Evolutionary conservation across 2,329 filamentous ascomycete species (phyloP), one percentile per base, ranked within the genome.

Genomic region (Celoporthe dispersa): DNA sequence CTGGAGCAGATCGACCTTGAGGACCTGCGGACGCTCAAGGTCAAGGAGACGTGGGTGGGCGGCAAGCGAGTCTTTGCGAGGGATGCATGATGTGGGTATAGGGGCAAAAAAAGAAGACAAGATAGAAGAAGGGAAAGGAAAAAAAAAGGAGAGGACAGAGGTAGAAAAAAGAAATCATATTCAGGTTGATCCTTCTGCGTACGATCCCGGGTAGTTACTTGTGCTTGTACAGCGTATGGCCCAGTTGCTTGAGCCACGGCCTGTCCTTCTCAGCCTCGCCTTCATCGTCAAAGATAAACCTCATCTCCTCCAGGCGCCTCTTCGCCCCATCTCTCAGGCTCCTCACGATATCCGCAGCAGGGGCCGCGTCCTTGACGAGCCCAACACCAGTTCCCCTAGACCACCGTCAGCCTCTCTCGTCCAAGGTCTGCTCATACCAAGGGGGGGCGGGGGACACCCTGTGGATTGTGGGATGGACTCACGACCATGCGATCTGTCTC

Each of bases 1-100:
- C 75, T 91, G 0, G 85, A 86, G 67, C 80, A 75, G 0, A 77
- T 86, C 41, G 80, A 83, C 14, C 70, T 86, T 2, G 88, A 90
- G 70, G 81, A 82, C 16, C 74, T 92, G 67, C 84, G 87, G 33
- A 80, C 79, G 5, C 75, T 90, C 9, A 82, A 78, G 64, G 89
- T 92, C 1, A 83, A 80, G 71, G 90, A 92, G 81, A 92, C 91
- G 0, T 93, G 90, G 90, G 85, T 92, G 48, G 89, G 81, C 2
- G 91, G 90, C 0, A 83, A 74, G 75, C 80, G 73, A 66, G 86
- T 88, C 0, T 88, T 86, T 74, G 57, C 70, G n/a, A 75, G 79
- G 57, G 75, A 78, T 5, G 64, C 12, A 68, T 19, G 44, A 44
- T 22, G 41, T n/a, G n/a, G n/a, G n/a, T n/a, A n/a, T n/a, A n/a